Evolutionary conservation across 2,329 filamentous ascomycete species (phyloP).

Genomic region (Exophiala sp.): DNA sequence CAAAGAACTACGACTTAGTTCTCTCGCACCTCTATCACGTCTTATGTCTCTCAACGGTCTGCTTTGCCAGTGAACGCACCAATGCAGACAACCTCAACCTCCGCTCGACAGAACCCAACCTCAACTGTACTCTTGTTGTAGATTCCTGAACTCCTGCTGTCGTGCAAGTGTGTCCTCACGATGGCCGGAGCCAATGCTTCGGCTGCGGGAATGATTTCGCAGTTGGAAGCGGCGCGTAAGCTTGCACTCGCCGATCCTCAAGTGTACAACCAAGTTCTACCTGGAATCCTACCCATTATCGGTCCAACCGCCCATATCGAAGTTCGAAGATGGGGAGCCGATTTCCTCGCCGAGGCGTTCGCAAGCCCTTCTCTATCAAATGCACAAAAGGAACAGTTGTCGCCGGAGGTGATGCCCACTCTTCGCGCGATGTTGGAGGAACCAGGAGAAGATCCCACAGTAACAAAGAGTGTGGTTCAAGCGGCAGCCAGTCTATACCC

Average conservation of each 20-base stretch:
- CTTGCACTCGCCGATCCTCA: slow-evolving; percentile 79
- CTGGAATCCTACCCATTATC: slow-evolving; percentile 88
- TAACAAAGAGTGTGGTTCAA: slow-evolving; percentile 81
- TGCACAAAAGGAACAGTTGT: slow-evolving; percentile 73
- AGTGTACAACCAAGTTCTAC: slow-evolving; percentile 87
- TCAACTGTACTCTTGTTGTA: slow-evolving; percentile 12
- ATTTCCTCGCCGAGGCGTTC: slow-evolving; percentile 94
- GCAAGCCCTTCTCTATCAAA: slow-evolving; percentile 76
- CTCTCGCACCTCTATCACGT: neutral
- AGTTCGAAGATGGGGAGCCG: slow-evolving; percentile 88
- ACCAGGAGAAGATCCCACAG: slow-evolving; percentile 67
- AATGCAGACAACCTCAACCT: slow-evolving; percentile 12
- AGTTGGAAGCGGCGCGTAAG: slow-evolving; percentile 84
- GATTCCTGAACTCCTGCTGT: slow-evolving; percentile 12
- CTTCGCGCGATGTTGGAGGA: slow-evolving; percentile 65
- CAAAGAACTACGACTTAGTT: too few species aligned
- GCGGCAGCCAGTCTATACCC: slow-evolving; percentile 89
- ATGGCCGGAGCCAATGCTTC: slow-evolving; percentile 24
- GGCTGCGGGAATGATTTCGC: slow-evolving; percentile 52
- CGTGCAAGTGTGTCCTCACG: slow-evolving; percentile 4
- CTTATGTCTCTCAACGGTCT: slow-evolving; percentile 3
- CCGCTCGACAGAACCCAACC: neutral
- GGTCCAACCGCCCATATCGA: slow-evolving; percentile 67
- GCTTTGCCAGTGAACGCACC: neutral
- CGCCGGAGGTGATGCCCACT: slow-evolving; percentile 69